Conservation (phyloP, 169 alveolate species). For the Cryptosporidium sp. region DNA sequence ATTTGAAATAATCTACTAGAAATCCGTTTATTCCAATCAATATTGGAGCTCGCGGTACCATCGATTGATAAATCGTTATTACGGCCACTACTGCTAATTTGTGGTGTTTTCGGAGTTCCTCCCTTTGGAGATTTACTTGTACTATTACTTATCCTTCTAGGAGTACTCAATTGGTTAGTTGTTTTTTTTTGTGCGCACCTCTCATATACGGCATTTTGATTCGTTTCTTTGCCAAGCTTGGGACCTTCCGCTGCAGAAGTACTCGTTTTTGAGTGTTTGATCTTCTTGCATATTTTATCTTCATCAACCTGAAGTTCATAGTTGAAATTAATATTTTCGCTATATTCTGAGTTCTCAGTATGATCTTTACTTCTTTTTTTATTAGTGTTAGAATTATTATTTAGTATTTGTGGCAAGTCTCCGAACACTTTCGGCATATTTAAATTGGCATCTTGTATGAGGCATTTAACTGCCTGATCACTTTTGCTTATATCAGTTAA, state of each 20-base stretch:
- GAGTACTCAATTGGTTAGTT: conserved; percentile 13
- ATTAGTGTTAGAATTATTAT: background rate
- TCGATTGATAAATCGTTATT: background rate
- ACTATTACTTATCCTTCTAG: background rate
- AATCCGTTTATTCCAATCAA: conserved; percentile 70
- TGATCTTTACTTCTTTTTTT: conserved; percentile 46
- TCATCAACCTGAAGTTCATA: background rate
- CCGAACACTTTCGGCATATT: conserved; percentile 44
- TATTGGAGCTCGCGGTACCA: background rate
- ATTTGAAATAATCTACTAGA: conserved; percentile 73
- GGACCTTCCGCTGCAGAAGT: background rate
- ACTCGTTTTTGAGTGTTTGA: conserved; percentile 34
- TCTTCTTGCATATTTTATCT: conserved; percentile 13
- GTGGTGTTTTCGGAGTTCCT: conserved; percentile 34
- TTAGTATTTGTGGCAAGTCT: background rate
- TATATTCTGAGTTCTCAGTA: background rate
- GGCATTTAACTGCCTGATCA: background rate
- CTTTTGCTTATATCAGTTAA: background rate
- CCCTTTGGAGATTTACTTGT: background rate
- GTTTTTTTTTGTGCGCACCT: background rate
- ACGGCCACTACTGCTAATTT: background rate
- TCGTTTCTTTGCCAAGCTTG: background rate
- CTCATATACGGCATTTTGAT: background rate
- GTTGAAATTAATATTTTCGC: conserved; percentile 2
- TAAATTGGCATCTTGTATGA: conserved; percentile 47